A percentile compares a stretch with the other conserved stretches of the same genome.
Conservation (phyloP, 257 asterid species). For the Haberlea rhodopensis region DNA sequence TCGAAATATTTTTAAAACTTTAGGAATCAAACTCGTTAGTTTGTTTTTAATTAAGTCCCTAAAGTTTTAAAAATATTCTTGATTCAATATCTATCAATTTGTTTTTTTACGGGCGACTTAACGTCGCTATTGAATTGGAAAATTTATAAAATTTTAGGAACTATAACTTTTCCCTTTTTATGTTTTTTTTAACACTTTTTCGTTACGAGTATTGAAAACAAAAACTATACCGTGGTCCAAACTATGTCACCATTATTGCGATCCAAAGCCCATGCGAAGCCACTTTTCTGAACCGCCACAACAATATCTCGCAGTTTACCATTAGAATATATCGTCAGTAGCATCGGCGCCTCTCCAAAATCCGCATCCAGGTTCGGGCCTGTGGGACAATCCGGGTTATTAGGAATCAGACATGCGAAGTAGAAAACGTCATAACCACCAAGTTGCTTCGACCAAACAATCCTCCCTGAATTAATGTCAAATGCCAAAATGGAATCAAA, state of each 20-base stretch:
- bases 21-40: no score
- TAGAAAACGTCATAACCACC: constrained; percentile 70
- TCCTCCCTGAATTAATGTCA: constrained; percentile 43
- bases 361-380: constrained; percentile 81
- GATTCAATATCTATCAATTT: no score
- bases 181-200: no score
- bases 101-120: no score
- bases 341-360: constrained; percentile 86
- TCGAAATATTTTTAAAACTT: no score
- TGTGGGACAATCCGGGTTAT: constrained; percentile 62
- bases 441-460: constrained; percentile 53
- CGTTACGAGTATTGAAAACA: no score
- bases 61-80: no score
- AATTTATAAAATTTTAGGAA: no score
- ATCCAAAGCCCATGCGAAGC: constrained; percentile 73
- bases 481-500: constrained; percentile 57
- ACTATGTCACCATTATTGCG: constrained; percentile 46
- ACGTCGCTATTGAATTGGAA: no score
- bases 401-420: constrained; percentile 54
- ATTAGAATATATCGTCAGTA: constrained; percentile 32
- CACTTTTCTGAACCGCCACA: constrained; percentile 73
- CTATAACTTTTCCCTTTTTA: no score
- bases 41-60: no score
- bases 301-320: constrained; percentile 50
- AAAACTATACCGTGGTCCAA: constrained; percentile 44